phyloP scores from a whole-genome alignment of 75 land plant genomes.

The Cupressus sempervirens region DNA sequence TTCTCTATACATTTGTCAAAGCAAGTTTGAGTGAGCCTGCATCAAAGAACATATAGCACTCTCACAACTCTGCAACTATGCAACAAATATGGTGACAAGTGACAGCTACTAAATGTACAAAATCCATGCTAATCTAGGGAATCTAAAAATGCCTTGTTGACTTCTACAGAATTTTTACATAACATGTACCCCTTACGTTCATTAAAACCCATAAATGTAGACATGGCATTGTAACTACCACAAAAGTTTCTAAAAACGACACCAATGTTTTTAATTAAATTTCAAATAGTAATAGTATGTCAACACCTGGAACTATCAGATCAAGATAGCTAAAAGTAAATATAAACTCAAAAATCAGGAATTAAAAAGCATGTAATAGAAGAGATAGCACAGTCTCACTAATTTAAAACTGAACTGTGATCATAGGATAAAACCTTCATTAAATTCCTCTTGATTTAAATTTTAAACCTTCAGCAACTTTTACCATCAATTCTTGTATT shows the following conservation, averaged over 20 bases:
- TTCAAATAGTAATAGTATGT: background rate
- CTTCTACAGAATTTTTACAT: background rate
- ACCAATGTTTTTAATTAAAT: background rate
- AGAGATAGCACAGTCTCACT: background rate
- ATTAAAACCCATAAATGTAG: background rate
- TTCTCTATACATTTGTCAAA: conserved; percentile 80
- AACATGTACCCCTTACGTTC: background rate
- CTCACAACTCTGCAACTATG: background rate
- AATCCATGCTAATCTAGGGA: background rate
- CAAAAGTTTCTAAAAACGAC: background rate
- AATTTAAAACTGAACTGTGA: background rate
- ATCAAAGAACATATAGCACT: conserved; percentile 11
- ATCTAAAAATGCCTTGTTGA: background rate
- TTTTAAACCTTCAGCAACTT: too few relatives aligned
- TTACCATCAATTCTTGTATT: too few relatives aligned
- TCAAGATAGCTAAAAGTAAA: background rate
- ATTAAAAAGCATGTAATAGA: background rate
- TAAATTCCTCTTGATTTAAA: too few relatives aligned
- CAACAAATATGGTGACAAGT: background rate
- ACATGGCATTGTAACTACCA: background rate
- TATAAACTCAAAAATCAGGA: background rate
- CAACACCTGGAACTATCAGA: background rate
- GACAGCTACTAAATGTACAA: background rate
- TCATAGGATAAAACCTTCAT: too few relatives aligned
- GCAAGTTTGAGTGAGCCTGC: conserved; percentile 80